Evolutionary conservation across 768 basidiomycete genomes (phyloP).

Genomic region (Amanita exitialis): DNA sequence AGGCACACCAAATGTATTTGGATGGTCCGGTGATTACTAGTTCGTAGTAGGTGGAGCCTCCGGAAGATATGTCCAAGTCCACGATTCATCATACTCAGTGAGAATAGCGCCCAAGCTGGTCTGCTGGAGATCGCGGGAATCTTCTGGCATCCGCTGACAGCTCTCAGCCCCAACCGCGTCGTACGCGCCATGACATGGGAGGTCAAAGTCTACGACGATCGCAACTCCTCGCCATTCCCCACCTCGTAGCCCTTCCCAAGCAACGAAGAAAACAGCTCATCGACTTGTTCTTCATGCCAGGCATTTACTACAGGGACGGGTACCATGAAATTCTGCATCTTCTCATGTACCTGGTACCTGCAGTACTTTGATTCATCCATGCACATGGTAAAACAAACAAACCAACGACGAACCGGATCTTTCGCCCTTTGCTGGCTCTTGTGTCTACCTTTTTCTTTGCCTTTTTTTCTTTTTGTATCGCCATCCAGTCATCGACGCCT

Average conservation of each 20-base stretch:
- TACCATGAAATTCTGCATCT: constrained; percentile 95
- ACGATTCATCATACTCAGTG: too few species aligned
- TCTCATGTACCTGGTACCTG: constrained; percentile 88
- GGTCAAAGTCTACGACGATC: too few species aligned
- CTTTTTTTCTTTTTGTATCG: constrained; percentile 56
- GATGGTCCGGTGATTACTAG: too few species aligned
- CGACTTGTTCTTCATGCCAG: constrained; percentile 96
- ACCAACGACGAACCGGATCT: constrained; percentile 55
- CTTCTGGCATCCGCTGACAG: too few species aligned
- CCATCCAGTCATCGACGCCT: constrained; percentile 52
- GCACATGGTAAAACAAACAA: not conserved
- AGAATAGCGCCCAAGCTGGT: too few species aligned
- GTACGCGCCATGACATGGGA: too few species aligned
- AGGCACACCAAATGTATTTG: too few species aligned
- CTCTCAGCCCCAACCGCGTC: too few species aligned
- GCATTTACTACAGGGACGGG: constrained; percentile 58
- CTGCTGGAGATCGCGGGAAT: too few species aligned
- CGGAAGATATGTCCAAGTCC: too few species aligned
- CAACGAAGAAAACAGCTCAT: constrained; percentile 86
- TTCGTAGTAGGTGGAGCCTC: too few species aligned
- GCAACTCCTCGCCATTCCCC: too few species aligned
- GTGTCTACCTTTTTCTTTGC: constrained; percentile 88
- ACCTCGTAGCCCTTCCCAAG: constrained; percentile 64
- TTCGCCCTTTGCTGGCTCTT: constrained; percentile 91
- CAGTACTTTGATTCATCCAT: not conserved